Evolutionary conservation across 2,329 filamentous ascomycete species (phyloP), one percentile per base, ranked within the genome.

Genomic region (Alternaria triticina): DNA sequence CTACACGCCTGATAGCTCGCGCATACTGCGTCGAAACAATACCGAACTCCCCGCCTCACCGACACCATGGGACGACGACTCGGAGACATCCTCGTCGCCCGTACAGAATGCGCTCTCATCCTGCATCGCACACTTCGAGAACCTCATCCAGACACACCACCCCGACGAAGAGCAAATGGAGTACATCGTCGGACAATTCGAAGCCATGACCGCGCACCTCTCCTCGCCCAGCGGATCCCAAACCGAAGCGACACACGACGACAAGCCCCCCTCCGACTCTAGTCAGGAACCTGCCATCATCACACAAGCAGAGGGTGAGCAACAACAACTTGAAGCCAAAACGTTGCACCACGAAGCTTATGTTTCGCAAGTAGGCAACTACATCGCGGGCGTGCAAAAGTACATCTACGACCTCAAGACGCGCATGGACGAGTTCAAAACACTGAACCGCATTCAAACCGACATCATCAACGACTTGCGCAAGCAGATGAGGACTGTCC

Each of bases 141-240:
- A 73, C 51, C 67, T 78, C 28, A 76, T 77, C 23, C 67, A 72
- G 40, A 71, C 70, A 5, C 70, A 68, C 23, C 69, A 76, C 47
- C 77, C 76, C 5, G 74, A 71, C 33, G 74, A 77, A 23, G 70
- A 74, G 27, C 76, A 79, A 58, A 74, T 79, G 71, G 74, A 78
- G 49, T 78, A 75, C 51, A 70, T 79, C 20, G 67, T 79, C 3
- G 65, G 67, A 13, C 72, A 74, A 47, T 75, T 79, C 49, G 77
- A 79, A 58, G 68, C 72, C 51, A 77, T 79, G 67, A 71, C 73
- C 7, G 64, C 65, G 2, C 72, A 69, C 45, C 75, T 79, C 15
- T 71, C 74, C 8, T 69, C 71, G 7, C 74, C 74, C 7, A 72
- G 74, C 46, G 72, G 73, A 25, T 51, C 74, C 17, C 72, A 76